phyloP scores from a whole-genome alignment of 176 grass and related monocot genomes.

The Puccinellia tenuiflora region DNA sequence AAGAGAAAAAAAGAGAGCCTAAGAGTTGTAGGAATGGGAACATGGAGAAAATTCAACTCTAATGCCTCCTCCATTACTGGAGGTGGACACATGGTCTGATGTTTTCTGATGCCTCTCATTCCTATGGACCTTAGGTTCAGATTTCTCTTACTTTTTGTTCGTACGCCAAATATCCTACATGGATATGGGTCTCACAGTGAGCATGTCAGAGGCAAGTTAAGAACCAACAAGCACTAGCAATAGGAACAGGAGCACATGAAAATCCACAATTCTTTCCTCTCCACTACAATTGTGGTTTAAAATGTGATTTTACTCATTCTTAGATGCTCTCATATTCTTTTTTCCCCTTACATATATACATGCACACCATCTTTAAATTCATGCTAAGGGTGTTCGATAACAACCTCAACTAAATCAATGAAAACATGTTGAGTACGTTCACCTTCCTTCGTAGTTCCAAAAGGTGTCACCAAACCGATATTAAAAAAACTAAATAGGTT shows the following conservation, averaged over 20 bases:
- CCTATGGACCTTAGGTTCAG: background rate
- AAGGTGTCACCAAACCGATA: background rate
- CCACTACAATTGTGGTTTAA: background rate
- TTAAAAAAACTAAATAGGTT: background rate
- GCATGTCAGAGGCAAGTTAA: background rate
- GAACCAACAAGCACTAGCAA: background rate
- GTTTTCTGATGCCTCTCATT: background rate
- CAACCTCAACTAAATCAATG: background rate
- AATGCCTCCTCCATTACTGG: no score
- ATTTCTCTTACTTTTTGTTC: background rate
- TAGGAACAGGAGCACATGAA: background rate
- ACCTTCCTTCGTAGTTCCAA: background rate
- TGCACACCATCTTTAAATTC: background rate
- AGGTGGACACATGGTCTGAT: no score
- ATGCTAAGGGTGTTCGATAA: background rate
- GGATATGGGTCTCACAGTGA: background rate
- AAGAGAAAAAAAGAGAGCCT: no score
- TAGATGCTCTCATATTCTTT: background rate
- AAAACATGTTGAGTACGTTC: background rate
- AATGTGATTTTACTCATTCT: background rate
- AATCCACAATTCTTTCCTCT: background rate
- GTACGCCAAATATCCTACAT: background rate
- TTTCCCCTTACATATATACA: background rate
- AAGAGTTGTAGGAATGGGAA: background rate
- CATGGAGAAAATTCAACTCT: background rate